Conservation (phyloP, 805 yeast species). For the Yamadazyma paraphyllophila region DNA sequence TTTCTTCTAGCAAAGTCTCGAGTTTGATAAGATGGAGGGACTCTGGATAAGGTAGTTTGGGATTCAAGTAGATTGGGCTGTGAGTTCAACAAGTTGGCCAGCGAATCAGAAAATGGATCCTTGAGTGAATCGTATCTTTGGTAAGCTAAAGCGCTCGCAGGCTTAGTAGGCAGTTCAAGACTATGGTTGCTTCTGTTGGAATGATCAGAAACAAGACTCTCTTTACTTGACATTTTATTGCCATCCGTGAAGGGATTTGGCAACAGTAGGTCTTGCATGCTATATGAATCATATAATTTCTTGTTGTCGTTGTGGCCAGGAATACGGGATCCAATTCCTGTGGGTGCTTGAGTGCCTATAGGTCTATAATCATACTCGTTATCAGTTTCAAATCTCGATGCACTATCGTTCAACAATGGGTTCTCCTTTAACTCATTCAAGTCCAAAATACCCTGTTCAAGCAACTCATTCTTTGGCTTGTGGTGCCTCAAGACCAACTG, state of each 20-base stretch:
- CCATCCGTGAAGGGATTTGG: conserved; percentile 5
- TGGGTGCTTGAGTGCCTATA: background rate
- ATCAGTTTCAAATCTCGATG: conserved; percentile 9
- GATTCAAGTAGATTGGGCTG: too few species aligned
- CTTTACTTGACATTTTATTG: conserved; percentile 3
- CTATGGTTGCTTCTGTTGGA: background rate
- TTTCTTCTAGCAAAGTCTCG: background rate
- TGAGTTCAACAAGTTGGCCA: background rate
- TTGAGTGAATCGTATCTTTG: background rate
- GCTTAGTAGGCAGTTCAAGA: background rate
- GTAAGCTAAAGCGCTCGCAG: background rate
- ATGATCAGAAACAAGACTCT: conserved; percentile 3
- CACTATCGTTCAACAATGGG: conserved; percentile 22
- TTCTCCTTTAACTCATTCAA: conserved; percentile 23
- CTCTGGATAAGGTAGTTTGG: background rate
- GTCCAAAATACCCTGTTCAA: conserved; percentile 29
- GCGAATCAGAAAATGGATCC: conserved; percentile 4
- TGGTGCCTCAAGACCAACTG: conserved; percentile 45
- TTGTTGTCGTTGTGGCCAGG: conserved; percentile 16
- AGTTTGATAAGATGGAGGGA: background rate
- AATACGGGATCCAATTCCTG: background rate
- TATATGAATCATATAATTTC: conserved; percentile 13
- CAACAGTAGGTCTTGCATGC: conserved; percentile 8
- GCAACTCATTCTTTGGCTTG: conserved; percentile 32
- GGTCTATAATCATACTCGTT: conserved; percentile 9